Evolutionary conservation across 495 filamentous ascomycete genomes (phyloP), one percentile per base, ranked within the genome.

Genomic region (Penicillium coprophilum): DNA sequence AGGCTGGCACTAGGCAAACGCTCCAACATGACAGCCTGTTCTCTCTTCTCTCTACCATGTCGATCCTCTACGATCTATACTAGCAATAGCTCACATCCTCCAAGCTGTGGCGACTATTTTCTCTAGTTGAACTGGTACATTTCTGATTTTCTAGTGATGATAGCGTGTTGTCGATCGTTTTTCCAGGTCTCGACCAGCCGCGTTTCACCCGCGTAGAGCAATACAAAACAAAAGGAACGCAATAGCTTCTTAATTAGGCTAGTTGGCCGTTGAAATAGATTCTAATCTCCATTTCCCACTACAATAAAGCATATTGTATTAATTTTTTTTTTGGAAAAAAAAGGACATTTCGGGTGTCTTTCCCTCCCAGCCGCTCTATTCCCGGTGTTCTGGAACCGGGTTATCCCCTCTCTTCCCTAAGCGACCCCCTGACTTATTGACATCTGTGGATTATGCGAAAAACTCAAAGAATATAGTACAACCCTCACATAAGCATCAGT

Each of bases 241-340:
- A 10, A 24, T n/a, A 40, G 19, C 27, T 28, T 24, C 48, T 49
- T 7, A 17, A 65, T 53, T 20, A 13, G 53, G 63, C 50, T 65
- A 63, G 60, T 52, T 52, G 53, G 53, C 61, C 64, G 61, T 66
- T 66, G 36, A 32, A 53, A 58, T 62, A 6, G 15, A 46, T 55
- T 40, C 31, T 39, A 38, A 12, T 30, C 17, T n/a, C 57, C 50
- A 45, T 51, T 28, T 36, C 52, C 48, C 6, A 53, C 39, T n/a
- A n/a, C n/a, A n/a, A n/a, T n/a, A n/a, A n/a, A n/a, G n/a, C n/a
- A n/a, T n/a, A n/a, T n/a, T n/a, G n/a, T n/a, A n/a, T n/a, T n/a
- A n/a, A n/a, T n/a, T n/a, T n/a, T n/a, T n/a, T n/a, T n/a, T n/a
- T n/a, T 52, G 10, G 6, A 24, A 49, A n/a, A 20, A 27, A n/a